Evolutionary conservation across 164 flowering plant species (phyloP).

Genomic region (Warburgia ugandensis): DNA sequence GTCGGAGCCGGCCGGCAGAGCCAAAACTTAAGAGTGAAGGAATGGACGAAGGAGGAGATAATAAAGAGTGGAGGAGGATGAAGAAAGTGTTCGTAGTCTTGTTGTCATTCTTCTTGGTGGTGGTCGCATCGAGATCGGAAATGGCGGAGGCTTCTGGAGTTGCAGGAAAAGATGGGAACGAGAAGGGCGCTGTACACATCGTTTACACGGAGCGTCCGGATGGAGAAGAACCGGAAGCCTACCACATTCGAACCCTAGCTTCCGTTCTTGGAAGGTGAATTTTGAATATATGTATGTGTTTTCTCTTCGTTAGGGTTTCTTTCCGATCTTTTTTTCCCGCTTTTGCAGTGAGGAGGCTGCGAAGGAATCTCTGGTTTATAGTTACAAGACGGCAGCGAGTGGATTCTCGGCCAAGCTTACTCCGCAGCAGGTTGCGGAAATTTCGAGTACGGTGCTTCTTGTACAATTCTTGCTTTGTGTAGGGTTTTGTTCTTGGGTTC

Average conservation of each 20-base stretch:
- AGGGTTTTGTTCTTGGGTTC: too few relatives aligned
- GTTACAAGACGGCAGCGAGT: slow-evolving; percentile 72
- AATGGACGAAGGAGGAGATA: background rate
- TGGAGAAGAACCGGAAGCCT: slow-evolving; percentile 46
- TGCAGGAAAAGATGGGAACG: background rate
- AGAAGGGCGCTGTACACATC: slow-evolving; percentile 45
- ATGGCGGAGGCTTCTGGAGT: slow-evolving; percentile 20
- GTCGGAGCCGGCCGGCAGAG: too few relatives aligned
- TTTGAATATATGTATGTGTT: background rate
- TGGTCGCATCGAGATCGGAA: background rate
- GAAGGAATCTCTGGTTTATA: slow-evolving; percentile 63
- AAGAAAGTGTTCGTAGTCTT: background rate
- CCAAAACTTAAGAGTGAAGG: too few relatives aligned
- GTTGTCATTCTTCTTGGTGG: background rate
- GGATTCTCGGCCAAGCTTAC: slow-evolving; percentile 95
- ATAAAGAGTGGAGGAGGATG: background rate
- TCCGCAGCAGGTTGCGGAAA: slow-evolving; percentile 57
- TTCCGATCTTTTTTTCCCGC: background rate
- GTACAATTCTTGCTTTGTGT: too few relatives aligned
- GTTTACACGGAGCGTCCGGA: slow-evolving; percentile 57
- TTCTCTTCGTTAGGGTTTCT: background rate
- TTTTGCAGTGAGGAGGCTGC: slow-evolving; percentile 76
- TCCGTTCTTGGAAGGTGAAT: background rate
- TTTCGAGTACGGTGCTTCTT: slow-evolving; percentile 68
- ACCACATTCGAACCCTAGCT: slow-evolving; percentile 52